A percentile compares a stretch with the other conserved stretches of the same genome.
These are phyloP conservation scores for Geotrichum carabidarum DNA, from an alignment of 1,139 yeast genomes.

Conservation along the genomic window DNA sequence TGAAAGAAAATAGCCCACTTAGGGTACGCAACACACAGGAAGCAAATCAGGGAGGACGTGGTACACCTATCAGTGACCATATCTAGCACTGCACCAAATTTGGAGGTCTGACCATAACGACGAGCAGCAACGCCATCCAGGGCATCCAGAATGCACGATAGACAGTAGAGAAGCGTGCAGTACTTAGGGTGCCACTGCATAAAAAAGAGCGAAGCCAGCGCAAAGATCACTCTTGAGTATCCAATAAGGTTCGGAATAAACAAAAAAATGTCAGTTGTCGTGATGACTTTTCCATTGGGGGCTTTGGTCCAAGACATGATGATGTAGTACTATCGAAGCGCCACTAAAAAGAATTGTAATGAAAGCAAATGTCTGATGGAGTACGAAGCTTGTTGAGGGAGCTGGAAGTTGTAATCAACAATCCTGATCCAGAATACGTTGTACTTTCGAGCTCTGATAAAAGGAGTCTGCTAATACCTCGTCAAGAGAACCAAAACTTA, in stretches of 20 bases:
- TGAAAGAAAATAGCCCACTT: conserved; percentile 67
- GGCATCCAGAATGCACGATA: conserved; percentile 91
- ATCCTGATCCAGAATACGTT: background rate
- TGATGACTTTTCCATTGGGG: conserved; percentile 24
- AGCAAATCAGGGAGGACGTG: conserved; percentile 84
- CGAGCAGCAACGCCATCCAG: conserved; percentile 96
- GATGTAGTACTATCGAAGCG: background rate
- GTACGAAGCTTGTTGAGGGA: background rate
- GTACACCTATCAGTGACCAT: conserved; percentile 99
- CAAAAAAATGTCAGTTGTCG: conserved; percentile 54
- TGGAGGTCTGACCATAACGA: conserved; percentile 78
- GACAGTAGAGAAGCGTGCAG: conserved; percentile 72
- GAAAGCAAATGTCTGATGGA: background rate
- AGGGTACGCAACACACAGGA: conserved; percentile 77
- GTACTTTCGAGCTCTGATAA: too few relatives aligned
- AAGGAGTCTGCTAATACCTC: too few relatives aligned
- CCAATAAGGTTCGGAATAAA: conserved; percentile 92
- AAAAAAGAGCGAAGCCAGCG: conserved; percentile 67
- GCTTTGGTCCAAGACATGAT: conserved; percentile 19
- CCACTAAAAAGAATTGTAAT: background rate
- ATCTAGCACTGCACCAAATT: conserved; percentile 93
- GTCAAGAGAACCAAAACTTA: too few relatives aligned
- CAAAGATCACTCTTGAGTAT: conserved; percentile 73
- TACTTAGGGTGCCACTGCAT: conserved; percentile 81
- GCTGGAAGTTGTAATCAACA: background rate